Percentiles rank a stretch among this genome's conserved stretches.
Evolutionary conservation across 1,284 basidiomycete genomes (phyloP).

Genomic region (Boletus subluridellus): DNA sequence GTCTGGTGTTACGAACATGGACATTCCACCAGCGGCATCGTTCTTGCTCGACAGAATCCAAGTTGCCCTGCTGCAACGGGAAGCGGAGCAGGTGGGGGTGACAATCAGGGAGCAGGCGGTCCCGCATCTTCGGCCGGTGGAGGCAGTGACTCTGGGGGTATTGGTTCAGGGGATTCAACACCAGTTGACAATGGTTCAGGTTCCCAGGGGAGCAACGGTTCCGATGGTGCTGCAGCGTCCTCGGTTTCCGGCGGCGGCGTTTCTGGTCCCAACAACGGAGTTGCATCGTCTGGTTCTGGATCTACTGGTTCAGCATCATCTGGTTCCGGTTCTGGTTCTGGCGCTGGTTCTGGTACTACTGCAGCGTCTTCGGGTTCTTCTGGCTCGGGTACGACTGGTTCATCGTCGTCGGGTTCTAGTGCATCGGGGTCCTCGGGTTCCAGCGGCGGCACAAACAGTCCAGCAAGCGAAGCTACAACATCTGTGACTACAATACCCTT

Average conservation of each 20-base stretch:
- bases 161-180: not conserved
- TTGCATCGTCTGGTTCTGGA: not conserved
- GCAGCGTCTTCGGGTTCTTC: not conserved
- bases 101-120: not conserved
- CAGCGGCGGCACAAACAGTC: not conserved
- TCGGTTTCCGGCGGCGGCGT: conserved; percentile 1
- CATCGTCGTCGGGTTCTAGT: not conserved
- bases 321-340: not conserved
- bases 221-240: conserved; percentile 6
- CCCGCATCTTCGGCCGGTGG: not conserved
- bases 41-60: conserved; percentile 28
- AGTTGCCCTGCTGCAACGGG: conserved; percentile 14
- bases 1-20: conserved; percentile 27
- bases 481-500: not conserved
- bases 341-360: not conserved
- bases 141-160: not conserved
- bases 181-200: not conserved
- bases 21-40: conserved; percentile 6
- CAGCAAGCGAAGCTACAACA: not conserved
- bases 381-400: not conserved
- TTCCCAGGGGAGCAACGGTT: not conserved
- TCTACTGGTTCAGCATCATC: not conserved
- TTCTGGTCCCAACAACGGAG: conserved; percentile 4
- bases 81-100: not conserved
- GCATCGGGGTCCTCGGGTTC: not conserved